phyloP scores from a whole-genome alignment of 352 stramenopile genomes.

The Aphanomyces cochlioides region DNA sequence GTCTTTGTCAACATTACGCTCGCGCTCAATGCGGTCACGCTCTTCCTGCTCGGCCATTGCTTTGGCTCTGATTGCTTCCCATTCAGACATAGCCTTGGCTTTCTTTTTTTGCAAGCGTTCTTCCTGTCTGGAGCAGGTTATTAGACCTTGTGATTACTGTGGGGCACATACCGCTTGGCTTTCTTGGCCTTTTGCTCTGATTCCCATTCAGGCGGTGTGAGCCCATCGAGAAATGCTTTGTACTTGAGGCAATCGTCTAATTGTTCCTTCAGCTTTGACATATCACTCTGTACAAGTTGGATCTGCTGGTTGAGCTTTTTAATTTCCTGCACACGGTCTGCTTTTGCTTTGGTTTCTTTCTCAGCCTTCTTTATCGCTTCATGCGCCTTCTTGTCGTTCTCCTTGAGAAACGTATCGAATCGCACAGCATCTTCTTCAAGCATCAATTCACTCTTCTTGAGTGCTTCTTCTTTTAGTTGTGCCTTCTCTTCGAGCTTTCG shows the following conservation, averaged over 20 bases:
- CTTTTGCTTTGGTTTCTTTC: slow-evolving; percentile 91
- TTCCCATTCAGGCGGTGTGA: slow-evolving; percentile 85
- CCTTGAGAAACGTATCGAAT: slow-evolving; percentile 96
- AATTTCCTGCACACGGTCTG: slow-evolving; percentile 93
- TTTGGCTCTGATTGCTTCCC: slow-evolving; percentile 54
- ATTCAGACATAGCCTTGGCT: slow-evolving; percentile 63
- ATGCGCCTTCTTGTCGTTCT: slow-evolving; percentile 97
- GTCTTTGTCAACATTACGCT: slow-evolving; percentile 57
- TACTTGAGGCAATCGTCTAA: slow-evolving; percentile 93
- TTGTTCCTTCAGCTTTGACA: slow-evolving; percentile 92
- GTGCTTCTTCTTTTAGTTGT: slow-evolving; percentile 91
- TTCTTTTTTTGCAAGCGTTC: slow-evolving; percentile 63
- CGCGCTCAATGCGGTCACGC: slow-evolving; percentile 48
- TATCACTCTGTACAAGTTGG: slow-evolving; percentile 90
- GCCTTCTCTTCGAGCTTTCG: slow-evolving; percentile 95
- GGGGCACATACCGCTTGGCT: slow-evolving; percentile 37
- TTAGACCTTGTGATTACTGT: neutral
- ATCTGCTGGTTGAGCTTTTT: slow-evolving; percentile 95
- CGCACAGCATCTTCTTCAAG: slow-evolving; percentile 93
- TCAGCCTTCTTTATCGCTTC: slow-evolving; percentile 93
- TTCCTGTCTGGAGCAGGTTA: slow-evolving; percentile 35
- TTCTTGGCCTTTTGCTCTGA: slow-evolving; percentile 78
- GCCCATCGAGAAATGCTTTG: slow-evolving; percentile 90
- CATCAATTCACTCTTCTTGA: slow-evolving; percentile 95
- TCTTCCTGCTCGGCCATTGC: slow-evolving; percentile 67